Evolutionary conservation across 495 filamentous ascomycete genomes (phyloP).

Genomic region (Hypoxylon lienhwacheense): DNA sequence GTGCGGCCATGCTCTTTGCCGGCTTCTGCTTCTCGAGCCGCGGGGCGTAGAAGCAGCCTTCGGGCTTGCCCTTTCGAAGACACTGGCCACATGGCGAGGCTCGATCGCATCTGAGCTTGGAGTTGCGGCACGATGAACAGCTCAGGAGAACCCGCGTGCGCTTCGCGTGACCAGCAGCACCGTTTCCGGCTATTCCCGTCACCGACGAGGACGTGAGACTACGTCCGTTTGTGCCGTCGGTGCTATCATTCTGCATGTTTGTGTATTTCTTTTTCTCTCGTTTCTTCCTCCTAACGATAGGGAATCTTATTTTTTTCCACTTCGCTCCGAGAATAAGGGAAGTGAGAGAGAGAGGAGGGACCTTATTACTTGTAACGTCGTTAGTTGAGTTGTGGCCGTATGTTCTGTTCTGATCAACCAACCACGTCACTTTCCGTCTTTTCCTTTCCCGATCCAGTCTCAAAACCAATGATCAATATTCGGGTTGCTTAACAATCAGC

Average conservation of each 20-base stretch:
- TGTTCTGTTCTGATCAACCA: too few species aligned
- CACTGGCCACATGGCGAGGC: conserved; percentile 46
- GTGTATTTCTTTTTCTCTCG: neutral
- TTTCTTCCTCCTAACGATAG: too few species aligned
- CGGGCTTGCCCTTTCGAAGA: conserved; percentile 45
- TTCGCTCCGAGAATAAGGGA: too few species aligned
- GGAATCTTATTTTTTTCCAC: too few species aligned
- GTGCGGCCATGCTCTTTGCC: conserved; percentile 51
- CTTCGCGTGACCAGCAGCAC: conserved; percentile 32
- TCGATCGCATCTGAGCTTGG: conserved; percentile 49
- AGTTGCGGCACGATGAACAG: conserved; percentile 46
- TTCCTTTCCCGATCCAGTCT: too few species aligned
- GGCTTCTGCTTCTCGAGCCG: conserved; percentile 44
- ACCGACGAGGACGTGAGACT: neutral
- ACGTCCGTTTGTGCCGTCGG: neutral
- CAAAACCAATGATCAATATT: too few species aligned
- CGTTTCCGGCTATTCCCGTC: conserved; percentile 4
- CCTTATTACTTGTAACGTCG: too few species aligned
- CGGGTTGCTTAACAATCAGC: too few species aligned
- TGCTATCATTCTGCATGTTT: conserved; percentile 12
- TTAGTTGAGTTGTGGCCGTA: too few species aligned
- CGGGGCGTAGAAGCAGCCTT: conserved; percentile 50
- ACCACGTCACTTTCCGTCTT: too few species aligned
- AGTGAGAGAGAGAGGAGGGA: too few species aligned
- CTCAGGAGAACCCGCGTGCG: conserved; percentile 46